These are phyloP conservation scores for Populus alba DNA, from an alignment of 345 rosid genomes.

Conservation along the genomic window DNA sequence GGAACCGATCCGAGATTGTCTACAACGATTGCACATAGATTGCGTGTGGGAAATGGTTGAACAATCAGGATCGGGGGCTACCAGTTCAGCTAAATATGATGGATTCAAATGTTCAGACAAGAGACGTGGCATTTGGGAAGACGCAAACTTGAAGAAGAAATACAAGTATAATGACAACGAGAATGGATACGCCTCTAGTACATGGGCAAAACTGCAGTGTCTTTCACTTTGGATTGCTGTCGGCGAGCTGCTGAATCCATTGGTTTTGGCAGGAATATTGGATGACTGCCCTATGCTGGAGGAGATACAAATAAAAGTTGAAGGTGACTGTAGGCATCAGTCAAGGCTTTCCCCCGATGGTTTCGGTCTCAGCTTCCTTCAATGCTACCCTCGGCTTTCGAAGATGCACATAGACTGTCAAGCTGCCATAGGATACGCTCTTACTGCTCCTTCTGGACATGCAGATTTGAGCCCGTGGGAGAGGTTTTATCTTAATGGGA, in stretches of 20 bases:
- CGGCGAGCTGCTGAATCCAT: constrained; percentile 61
- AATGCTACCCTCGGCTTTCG: constrained; percentile 53
- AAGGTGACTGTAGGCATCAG: constrained; percentile 76
- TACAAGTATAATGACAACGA: constrained; percentile 33
- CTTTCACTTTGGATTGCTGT: constrained; percentile 80
- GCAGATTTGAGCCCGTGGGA: constrained; percentile 94
- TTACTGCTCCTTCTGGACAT: constrained; percentile 81
- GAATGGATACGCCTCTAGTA: neutral
- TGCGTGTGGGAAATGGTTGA: constrained; percentile 59
- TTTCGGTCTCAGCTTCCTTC: constrained; percentile 65
- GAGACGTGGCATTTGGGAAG: neutral
- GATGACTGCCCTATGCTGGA: constrained; percentile 75
- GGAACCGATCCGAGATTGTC: constrained; percentile 57
- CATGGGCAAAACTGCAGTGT: constrained; percentile 63
- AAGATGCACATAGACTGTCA: constrained; percentile 79
- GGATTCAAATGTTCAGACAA: too few relatives aligned
- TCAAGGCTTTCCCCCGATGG: constrained; percentile 47
- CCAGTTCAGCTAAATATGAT: too few relatives aligned
- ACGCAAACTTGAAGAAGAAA: constrained; percentile 40
- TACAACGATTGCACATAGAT: constrained; percentile 72
- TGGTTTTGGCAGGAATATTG: constrained; percentile 52
- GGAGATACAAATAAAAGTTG: constrained; percentile 75
- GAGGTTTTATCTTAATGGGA: constrained; percentile 73
- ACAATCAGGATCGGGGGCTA: constrained; percentile 24
- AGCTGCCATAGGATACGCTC: constrained; percentile 60